Evolutionary conservation across 495 filamentous ascomycete genomes (phyloP).

Genomic region (Aspergillus egyptiacus): DNA sequence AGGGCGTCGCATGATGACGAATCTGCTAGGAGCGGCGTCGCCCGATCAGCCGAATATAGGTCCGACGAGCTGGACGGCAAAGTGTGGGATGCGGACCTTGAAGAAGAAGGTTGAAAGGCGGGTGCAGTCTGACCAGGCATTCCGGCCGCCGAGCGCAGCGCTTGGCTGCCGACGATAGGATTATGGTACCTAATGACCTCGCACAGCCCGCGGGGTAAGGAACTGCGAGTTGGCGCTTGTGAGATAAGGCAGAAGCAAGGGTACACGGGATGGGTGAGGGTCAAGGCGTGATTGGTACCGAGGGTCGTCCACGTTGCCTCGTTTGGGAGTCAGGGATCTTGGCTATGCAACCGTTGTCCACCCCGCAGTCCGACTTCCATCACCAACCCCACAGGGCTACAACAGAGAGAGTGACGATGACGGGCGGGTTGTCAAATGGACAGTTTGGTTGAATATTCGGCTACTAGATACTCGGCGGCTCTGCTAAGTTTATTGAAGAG

Average conservation of each 20-base stretch:
- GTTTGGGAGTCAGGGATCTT: slow-evolving; percentile 21
- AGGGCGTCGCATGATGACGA: slow-evolving; percentile 13
- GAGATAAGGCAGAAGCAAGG: slow-evolving; percentile 7
- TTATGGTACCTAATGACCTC: slow-evolving; percentile 2
- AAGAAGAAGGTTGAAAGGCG: slow-evolving; percentile 13
- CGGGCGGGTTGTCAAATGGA: not conserved
- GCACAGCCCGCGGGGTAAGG: slow-evolving; percentile 12
- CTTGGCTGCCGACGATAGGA: slow-evolving; percentile 10
- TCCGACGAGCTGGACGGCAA: slow-evolving; percentile 5
- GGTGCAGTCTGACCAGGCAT: slow-evolving; percentile 16
- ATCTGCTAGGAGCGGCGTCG: slow-evolving; percentile 3
- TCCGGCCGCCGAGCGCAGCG: slow-evolving; percentile 11
- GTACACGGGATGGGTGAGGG: not conserved
- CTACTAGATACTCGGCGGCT: not conserved
- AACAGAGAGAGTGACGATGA: slow-evolving; percentile 2
- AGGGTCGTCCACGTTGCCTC: slow-evolving; percentile 20
- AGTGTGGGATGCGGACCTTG: slow-evolving; percentile 3
- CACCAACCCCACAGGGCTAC: slow-evolving; percentile 17
- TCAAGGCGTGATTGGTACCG: slow-evolving; percentile 14
- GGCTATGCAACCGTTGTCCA: slow-evolving; percentile 18
- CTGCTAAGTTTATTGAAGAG: not conserved
- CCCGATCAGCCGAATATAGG: slow-evolving; percentile 9
- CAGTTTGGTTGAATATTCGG: not conserved
- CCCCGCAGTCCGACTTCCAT: slow-evolving; percentile 19
- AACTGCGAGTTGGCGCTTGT: not conserved